Conservation (phyloP, 2,329 filamentous ascomycete genomes). For the Capronia americana region DNA sequence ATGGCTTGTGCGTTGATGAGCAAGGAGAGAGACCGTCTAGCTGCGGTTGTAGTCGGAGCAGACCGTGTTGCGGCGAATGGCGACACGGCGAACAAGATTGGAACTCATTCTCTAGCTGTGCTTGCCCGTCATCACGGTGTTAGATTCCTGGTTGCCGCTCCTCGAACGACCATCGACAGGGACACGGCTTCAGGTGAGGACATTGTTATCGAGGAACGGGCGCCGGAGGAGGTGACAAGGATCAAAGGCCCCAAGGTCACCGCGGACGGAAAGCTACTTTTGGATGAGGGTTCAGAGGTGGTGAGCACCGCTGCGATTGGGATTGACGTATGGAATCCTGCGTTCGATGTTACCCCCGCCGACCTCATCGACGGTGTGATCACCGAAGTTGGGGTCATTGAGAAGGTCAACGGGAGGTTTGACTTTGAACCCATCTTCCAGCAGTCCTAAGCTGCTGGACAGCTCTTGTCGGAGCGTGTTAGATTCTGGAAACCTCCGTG, state of each 20-base stretch:
- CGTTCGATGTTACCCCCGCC: constrained; percentile 92
- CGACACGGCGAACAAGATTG: constrained; percentile 98
- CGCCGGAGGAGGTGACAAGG: constrained; percentile 79
- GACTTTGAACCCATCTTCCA: constrained; percentile 56
- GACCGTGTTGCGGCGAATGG: constrained; percentile 96
- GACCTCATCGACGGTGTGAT: constrained; percentile 91
- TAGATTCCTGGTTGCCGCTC: constrained; percentile 93
- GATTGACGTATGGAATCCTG: constrained; percentile 93
- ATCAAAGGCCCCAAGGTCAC: constrained; percentile 77
- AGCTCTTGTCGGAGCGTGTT: background rate
- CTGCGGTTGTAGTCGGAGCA: constrained; percentile 89
- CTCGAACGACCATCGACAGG: constrained; percentile 91
- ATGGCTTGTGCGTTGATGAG: constrained; percentile 89
- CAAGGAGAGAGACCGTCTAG: constrained; percentile 67
- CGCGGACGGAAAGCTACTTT: constrained; percentile 64
- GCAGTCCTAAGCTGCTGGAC: constrained; percentile 16
- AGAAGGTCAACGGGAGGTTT: constrained; percentile 77
- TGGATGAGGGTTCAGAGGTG: constrained; percentile 68
- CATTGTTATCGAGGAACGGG: constrained; percentile 91
- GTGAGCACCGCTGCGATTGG: constrained; percentile 78
- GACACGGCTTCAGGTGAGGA: constrained; percentile 75
- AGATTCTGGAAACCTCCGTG: background rate
- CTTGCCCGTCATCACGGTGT: constrained; percentile 85
- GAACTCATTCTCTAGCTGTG: constrained; percentile 92
- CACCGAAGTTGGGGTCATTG: constrained; percentile 86